phyloP scores from a whole-genome alignment of 805 yeast genomes.

The Cyberlindnera maclurae region DNA sequence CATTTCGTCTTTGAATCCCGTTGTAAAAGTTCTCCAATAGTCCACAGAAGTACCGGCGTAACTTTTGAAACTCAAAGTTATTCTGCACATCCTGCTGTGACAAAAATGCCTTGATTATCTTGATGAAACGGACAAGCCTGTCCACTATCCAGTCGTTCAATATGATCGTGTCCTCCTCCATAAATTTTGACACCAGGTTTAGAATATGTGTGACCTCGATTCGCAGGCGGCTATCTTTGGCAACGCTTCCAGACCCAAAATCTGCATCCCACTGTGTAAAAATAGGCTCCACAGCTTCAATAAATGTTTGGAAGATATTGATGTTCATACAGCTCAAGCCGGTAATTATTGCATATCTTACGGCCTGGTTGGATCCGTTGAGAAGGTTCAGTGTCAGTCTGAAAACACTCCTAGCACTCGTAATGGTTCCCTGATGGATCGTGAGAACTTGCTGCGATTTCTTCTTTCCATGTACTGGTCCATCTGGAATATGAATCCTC shows the following conservation, averaged over 20 bases:
- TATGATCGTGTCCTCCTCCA: conserved; percentile 41
- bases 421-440: conserved; percentile 83
- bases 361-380: conserved; percentile 56
- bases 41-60: conserved; percentile 80
- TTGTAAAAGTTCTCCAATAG: conserved; percentile 67
- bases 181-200: conserved; percentile 59
- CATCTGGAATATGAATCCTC: conserved; percentile 54
- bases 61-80: conserved; percentile 63
- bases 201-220: conserved; percentile 76
- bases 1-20: conserved; percentile 40
- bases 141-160: conserved; percentile 64
- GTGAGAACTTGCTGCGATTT: conserved; percentile 73
- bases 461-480: conserved; percentile 59
- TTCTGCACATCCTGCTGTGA: conserved; percentile 51
- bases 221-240: conserved; percentile 42
- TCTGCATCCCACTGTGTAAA: conserved; percentile 51
- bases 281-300: conserved; percentile 65
- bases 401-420: conserved; percentile 87
- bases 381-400: conserved; percentile 79
- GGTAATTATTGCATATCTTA: conserved; percentile 80
- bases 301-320: conserved; percentile 75
- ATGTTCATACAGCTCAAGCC: conserved; percentile 88
- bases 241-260: conserved; percentile 25
- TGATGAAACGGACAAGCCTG: conserved; percentile 55
- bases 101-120: conserved; percentile 53